Base-by-base conservation (phyloP, 2,329 filamentous ascomycete species). In the Phaeoacremonium minimum region DNA sequence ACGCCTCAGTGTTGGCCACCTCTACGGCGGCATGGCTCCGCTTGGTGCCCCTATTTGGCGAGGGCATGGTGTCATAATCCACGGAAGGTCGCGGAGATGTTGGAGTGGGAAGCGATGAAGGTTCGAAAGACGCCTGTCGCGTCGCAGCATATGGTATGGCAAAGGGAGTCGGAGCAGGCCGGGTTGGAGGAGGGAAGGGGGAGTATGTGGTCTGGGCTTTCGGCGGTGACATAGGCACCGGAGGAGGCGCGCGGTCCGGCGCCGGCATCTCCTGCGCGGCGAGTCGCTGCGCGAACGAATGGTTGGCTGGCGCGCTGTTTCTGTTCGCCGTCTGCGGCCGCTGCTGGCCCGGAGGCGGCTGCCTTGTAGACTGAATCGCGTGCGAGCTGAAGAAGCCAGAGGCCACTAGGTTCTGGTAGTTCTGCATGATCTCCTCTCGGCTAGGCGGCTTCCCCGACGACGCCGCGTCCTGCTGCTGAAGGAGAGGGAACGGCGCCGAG, bases 301-400 rank as follows among this genome's bases (percentile, higher is more conserved):
- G 20, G 15, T 16, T 19, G 8, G 28, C 17, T 28, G 28, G 18
- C 18, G 26, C 15, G 15, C 19, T 36, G 15, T 22, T 18, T 11
- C 28, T 30, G 15, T 41, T 19, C 16, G 15, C 28, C 18, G 22
- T 35, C 7, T 30, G 33, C 15, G 32, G 28, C 26, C 33, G 43
- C 18, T 28, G 43, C 35, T 33, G 40, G 15, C 43, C 43, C 11
- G 48, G 55, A 15, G 53, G 51, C 2, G 62, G 69, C 49, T 72
- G 71, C 4, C 75, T 63, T 2, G 72, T 75, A 5, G 73, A 76
- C 42, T 73, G 69, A 42, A 78, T 78, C 35, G 75, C 74, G 43
- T 77, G 74, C 16, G 69, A 61, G 32, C 69, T 63, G 52, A 80
- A 80, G 66, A 80, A 80, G 41, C 75, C 75, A 6, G 67, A 67